Evolutionary conservation across 2,329 filamentous ascomycete species (phyloP), one percentile per base, ranked within the genome.

Genomic region (Epichloe gansuensis): DNA sequence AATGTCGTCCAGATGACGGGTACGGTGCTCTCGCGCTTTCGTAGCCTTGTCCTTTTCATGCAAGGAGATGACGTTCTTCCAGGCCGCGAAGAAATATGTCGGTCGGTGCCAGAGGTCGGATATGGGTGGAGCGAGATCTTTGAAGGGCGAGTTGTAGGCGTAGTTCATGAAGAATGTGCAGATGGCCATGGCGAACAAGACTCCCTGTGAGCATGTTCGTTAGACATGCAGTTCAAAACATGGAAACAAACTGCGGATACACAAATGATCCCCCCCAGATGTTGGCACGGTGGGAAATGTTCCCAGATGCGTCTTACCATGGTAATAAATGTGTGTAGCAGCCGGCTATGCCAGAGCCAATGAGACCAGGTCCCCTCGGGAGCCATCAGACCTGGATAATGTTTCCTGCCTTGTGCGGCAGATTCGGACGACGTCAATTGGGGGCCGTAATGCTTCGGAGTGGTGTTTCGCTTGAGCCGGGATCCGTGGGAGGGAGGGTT

Each of bases 371-470:
- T 88, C 5, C 89, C 88, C 64, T 85, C 76, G 0, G 90, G 83
- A 46, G 91, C 86, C 76, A 95, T 90, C 78, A 94, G 83, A 61
- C 91, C 85, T 1, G 93, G 93, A 66, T 97, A 97, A 58, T 86
- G 75, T 67, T 80, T 86, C 58, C 70, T 78, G 59, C 74, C 77
- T 73, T 88, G 88, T 55, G 76, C 77, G 56, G 78, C 72, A 49
- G 75, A 70, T 67, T 95, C 85, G 50, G 83, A 77, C 21, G 76
- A 72, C 15, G 80, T 82, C 55, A 90, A 70, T 23, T 80, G 71
- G 17, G 88, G 86, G 39, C 89, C 90, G 65, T 94, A 95, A 67
- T 85, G 81, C 61, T 77, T 76, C 34, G 84, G 82, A 6, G 73
- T 67, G 28, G 63, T 68, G 69, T 65, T 66, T 58, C 77, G 75